A percentile compares a stretch with the other conserved stretches of the same genome.
Evolutionary conservation across 1,139 yeast genomes (phyloP).

Genomic region (Scheffersomyces illinoinensis): DNA sequence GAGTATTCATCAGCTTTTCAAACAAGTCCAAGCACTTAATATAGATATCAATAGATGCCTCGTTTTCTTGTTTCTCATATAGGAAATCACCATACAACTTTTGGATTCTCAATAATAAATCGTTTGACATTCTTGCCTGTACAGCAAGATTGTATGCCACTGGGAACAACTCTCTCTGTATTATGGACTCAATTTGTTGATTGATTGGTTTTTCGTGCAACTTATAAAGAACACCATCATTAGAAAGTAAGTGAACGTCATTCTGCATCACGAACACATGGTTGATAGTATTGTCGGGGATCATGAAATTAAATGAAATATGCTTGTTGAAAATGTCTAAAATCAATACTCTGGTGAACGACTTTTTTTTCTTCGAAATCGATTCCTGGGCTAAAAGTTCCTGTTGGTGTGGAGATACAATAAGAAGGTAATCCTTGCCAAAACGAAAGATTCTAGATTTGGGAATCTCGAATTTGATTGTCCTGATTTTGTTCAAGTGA

Average conservation of each 20-base stretch:
- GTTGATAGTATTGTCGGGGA: slow-evolving; percentile 62
- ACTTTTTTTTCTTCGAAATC: slow-evolving; percentile 8
- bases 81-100: slow-evolving; percentile 71
- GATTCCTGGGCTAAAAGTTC: slow-evolving; percentile 6
- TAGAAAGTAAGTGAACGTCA: slow-evolving; percentile 60
- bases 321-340: slow-evolving; percentile 71
- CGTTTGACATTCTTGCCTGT: slow-evolving; percentile 39
- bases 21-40: slow-evolving; percentile 40
- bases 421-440: slow-evolving; percentile 46
- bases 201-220: slow-evolving; percentile 66
- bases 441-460: slow-evolving; percentile 55
- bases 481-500: slow-evolving; percentile 54
- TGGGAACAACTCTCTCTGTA: slow-evolving; percentile 69
- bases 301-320: slow-evolving; percentile 66
- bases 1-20: not conserved
- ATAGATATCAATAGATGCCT: slow-evolving; percentile 71
- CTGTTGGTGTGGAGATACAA: slow-evolving; percentile 52
- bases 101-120: slow-evolving; percentile 53
- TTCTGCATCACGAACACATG: slow-evolving; percentile 55
- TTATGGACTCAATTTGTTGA: slow-evolving; percentile 68
- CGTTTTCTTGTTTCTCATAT: slow-evolving; percentile 63
- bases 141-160: slow-evolving; percentile 74
- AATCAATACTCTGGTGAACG: slow-evolving; percentile 54
- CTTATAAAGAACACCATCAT: slow-evolving; percentile 74
- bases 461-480: slow-evolving; percentile 58